Base-by-base conservation (phyloP, 2,329 filamentous ascomycete genomes). In the Cucurbitaria berberidis region DNA sequence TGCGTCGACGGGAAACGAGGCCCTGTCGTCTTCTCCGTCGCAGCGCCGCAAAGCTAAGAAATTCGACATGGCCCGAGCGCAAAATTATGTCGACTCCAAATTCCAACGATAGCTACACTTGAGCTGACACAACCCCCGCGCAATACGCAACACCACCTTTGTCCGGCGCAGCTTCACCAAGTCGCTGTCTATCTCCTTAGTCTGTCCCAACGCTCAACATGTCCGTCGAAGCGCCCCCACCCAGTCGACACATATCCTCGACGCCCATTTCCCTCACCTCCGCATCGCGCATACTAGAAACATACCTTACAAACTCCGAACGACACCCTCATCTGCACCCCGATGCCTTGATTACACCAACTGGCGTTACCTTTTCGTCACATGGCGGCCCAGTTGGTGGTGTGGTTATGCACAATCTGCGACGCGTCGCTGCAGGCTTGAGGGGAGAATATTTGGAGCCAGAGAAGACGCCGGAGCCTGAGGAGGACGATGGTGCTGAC, bases 381-480 rank as follows among this genome's bases (percentile, higher is more conserved):
- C 68, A 76, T 41, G 73, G 74, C 42, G 80, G 80, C 1, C 72
- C 77, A 0, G 66, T 62, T 16, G 79, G 80, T 38, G 77, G 79
- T 7, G 72, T 83, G n/a, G 74, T 78, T 13, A 73, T 85, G 46
- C 80, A 83, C 64, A 81, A 84, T 61, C 67, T 85, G 40, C 74
- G 78, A 32, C 77, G 83, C 42, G 78, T 85, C 8, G 80, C 81
- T 57, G 78, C 78, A 5, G 82, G 82, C 0, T 59, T 85, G 53
- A 67, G 74, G 18, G 83, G 83, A 19, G 82, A 84, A 68, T 77
- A 75, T 56, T 65, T 84, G 22, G 79, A 74, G 59, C 74, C 74
- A 0, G 78, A 80, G 48, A 67, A 76, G 8, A 73, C 66, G 27
- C 66, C 78, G 9, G 78, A 81, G 55, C 55, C 73, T 6, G 70